Percentiles rank a stretch among this genome's conserved stretches.
These are phyloP conservation scores for Urochloa ruziziensis DNA, from an alignment of 176 grass and related monocot species.

Conservation along the genomic window DNA sequence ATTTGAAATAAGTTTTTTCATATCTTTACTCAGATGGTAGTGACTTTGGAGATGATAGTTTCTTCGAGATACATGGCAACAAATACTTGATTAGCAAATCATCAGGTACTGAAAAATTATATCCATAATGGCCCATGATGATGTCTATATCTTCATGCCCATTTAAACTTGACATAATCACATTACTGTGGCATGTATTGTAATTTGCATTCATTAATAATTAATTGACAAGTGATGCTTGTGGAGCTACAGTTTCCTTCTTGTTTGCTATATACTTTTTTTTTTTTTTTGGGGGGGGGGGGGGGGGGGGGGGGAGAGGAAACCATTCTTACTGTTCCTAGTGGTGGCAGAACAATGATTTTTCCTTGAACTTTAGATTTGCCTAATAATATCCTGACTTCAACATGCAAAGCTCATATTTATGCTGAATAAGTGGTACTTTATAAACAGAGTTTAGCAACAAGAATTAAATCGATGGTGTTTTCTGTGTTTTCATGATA, in stretches of 20 bases:
- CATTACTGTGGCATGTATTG: background rate
- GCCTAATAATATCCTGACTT: background rate
- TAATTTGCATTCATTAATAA: background rate
- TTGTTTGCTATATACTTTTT: background rate
- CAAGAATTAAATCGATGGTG: background rate
- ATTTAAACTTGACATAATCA: conserved; percentile 7
- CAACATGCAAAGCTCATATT: background rate
- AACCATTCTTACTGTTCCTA: background rate
- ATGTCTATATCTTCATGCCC: background rate
- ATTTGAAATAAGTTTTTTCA: background rate
- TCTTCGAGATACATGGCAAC: conserved; percentile 28
- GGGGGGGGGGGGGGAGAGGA: too few relatives aligned
- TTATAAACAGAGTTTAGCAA: background rate
- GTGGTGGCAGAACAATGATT: background rate
- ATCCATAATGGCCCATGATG: background rate
- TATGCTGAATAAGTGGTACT: background rate
- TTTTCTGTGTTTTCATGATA: background rate
- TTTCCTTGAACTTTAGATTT: background rate
- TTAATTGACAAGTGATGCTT: background rate
- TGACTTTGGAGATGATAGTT: conserved; percentile 24
- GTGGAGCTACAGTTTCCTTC: background rate
- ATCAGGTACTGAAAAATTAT: conserved; percentile 25
- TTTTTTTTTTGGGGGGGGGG: too few relatives aligned
- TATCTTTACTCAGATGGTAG: conserved; percentile 41
- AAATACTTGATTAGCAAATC: background rate